Evolutionary conservation across 2,329 filamentous ascomycete species (phyloP).

Genomic region (Orbilia blumenaviensis): DNA sequence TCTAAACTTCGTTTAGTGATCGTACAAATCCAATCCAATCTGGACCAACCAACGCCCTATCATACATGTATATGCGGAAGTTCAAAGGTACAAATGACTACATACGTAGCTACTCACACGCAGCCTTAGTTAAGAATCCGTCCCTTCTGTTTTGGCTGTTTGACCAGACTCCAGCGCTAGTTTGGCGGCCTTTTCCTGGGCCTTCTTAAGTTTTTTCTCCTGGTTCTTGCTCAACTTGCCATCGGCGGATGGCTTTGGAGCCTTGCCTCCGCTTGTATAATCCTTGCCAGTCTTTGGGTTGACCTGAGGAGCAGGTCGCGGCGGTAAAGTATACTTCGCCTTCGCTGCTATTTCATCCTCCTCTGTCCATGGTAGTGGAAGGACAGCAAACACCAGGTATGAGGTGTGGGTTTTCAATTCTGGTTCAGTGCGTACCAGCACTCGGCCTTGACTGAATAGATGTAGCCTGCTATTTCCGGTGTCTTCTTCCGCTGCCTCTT

Average conservation of each 20-base stretch:
- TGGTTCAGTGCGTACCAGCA: constrained; percentile 82
- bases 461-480: constrained; percentile 27
- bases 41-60: constrained; percentile 28
- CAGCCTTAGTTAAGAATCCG: constrained; percentile 8
- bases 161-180: constrained; percentile 9
- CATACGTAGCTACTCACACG: neutral
- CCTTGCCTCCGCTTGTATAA: constrained; percentile 40
- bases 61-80: constrained; percentile 5
- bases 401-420: constrained; percentile 96
- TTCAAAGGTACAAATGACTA: neutral
- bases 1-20: neutral
- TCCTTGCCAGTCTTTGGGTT: constrained; percentile 46
- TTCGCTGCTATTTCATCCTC: constrained; percentile 78
- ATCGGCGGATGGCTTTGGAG: constrained; percentile 21
- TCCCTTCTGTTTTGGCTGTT: neutral
- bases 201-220: constrained; percentile 48
- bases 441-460: constrained; percentile 68
- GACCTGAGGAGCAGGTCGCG: constrained; percentile 32
- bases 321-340: constrained; percentile 67
- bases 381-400: constrained; percentile 91
- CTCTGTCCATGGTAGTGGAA: constrained; percentile 85
- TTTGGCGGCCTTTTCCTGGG: constrained; percentile 42
- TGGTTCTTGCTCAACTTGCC: constrained; percentile 49
- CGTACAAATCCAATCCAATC: neutral
- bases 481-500: constrained; percentile 54